Evolutionary conservation across 2,329 filamentous ascomycete species (phyloP).

Genomic region (Neodidymelliopsis sp.): DNA sequence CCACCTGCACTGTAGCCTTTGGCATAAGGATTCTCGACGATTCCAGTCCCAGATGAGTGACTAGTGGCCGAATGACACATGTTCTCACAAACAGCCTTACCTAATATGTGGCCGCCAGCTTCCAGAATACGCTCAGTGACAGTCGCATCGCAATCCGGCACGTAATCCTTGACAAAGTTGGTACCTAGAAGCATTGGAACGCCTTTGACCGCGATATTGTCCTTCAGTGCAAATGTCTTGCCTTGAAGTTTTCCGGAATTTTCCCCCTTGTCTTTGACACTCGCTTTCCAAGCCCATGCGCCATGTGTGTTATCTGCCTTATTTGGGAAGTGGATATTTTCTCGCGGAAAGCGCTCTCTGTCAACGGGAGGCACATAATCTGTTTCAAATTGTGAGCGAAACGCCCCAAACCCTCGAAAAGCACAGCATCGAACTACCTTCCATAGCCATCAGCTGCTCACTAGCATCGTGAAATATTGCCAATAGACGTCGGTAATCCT

Average conservation of each 20-base stretch:
- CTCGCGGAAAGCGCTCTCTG: slow-evolving; percentile 45
- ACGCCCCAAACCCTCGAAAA: no score
- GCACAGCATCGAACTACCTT: slow-evolving; percentile 14
- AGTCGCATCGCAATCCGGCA: slow-evolving; percentile 35
- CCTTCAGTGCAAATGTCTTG: slow-evolving; percentile 44
- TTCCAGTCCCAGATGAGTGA: slow-evolving; percentile 49
- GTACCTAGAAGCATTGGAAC: slow-evolving; percentile 46
- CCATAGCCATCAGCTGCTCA: slow-evolving; percentile 48
- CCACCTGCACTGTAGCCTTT: slow-evolving; percentile 59
- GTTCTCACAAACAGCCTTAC: slow-evolving; percentile 46
- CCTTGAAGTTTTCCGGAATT: slow-evolving; percentile 46
- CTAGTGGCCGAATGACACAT: slow-evolving; percentile 42
- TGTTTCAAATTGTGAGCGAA: slow-evolving; percentile 35
- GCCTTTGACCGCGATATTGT: slow-evolving; percentile 43
- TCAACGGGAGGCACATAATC: slow-evolving; percentile 47
- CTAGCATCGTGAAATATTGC: slow-evolving; percentile 52
- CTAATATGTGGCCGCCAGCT: slow-evolving; percentile 35
- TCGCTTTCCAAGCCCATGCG: slow-evolving; percentile 56
- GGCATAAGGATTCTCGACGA: slow-evolving; percentile 56
- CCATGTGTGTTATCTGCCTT: slow-evolving; percentile 48
- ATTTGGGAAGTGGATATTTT: slow-evolving; percentile 42
- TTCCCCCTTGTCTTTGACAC: slow-evolving; percentile 40
- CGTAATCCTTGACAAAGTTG: slow-evolving; percentile 22
- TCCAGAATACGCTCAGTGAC: slow-evolving; percentile 41
- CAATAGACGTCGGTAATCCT: slow-evolving; percentile 49